phyloP scores from a whole-genome alignment of 139 green algal species.

The Chlorella vulgaris region DNA sequence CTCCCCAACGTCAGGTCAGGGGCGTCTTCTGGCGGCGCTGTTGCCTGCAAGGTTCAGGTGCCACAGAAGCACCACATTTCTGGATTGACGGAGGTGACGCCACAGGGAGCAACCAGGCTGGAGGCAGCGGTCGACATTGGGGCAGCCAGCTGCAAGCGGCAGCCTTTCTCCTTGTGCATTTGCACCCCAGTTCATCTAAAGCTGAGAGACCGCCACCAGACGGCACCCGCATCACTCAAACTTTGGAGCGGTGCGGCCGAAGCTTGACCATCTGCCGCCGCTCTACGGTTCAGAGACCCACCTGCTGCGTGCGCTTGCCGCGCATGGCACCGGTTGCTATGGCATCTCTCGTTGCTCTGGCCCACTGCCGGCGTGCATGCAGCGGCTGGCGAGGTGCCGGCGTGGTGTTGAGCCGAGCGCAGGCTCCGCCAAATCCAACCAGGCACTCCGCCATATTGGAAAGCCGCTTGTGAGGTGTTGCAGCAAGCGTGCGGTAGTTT shows the following conservation, averaged over 20 bases:
- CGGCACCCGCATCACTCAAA: neutral
- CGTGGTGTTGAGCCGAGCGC: neutral
- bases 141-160: too few species aligned
- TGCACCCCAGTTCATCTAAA: too few species aligned
- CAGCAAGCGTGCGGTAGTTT: neutral
- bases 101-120: neutral
- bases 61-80: neutral
- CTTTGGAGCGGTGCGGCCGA: too few species aligned
- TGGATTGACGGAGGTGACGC: too few species aligned
- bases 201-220: too few species aligned
- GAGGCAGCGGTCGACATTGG: neutral
- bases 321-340: neutral
- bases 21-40: neutral
- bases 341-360: neutral
- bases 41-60: neutral
- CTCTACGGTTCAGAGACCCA: neutral
- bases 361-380: neutral
- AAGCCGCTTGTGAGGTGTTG: neutral
- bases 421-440: neutral
- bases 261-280: too few species aligned
- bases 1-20: neutral
- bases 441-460: neutral
- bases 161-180: too few species aligned
- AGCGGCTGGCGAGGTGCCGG: neutral
- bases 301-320: slow-evolving; percentile 20